A percentile compares a stretch with the other conserved stretches of the same genome.
These are phyloP conservation scores for Sequoia sempervirens DNA, from an alignment of 75 land plant species.

Conservation along the genomic window DNA sequence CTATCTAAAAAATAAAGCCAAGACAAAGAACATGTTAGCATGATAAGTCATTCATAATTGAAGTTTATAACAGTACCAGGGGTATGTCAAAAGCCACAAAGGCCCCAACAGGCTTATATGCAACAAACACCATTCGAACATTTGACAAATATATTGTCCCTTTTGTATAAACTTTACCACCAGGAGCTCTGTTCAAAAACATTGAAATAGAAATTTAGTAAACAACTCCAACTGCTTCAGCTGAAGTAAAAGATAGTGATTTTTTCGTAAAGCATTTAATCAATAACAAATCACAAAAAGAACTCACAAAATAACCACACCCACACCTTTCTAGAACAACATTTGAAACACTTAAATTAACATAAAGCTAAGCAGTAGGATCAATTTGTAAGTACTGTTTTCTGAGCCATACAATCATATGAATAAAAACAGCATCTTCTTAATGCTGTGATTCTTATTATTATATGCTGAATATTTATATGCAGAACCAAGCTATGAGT, in stretches of 20 bases:
- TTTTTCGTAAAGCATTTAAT: not conserved
- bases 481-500: not conserved
- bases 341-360: not conserved
- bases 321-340: not conserved
- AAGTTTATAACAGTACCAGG: conserved; percentile 45
- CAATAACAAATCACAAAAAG: not conserved
- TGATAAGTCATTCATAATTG: not conserved
- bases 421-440: not conserved
- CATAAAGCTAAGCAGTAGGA: not conserved
- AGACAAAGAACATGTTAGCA: not conserved
- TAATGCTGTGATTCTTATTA: not conserved
- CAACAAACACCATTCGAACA: conserved; percentile 75
- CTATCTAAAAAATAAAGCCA: not conserved
- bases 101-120: conserved; percentile 54
- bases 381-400: not conserved
- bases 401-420: not conserved
- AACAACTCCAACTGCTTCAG: not conserved
- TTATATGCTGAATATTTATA: not conserved
- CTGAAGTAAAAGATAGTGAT: not conserved
- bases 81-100: conserved; percentile 80
- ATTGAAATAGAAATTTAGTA: conserved; percentile 3
- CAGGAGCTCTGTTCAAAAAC: conserved; percentile 30
- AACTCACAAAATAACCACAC: not conserved
- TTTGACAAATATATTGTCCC: conserved; percentile 76
- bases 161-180: conserved; percentile 52